These are phyloP conservation scores for Penicillium coffeae DNA, from an alignment of 495 filamentous ascomycete genomes.

Conservation along the genomic window DNA sequence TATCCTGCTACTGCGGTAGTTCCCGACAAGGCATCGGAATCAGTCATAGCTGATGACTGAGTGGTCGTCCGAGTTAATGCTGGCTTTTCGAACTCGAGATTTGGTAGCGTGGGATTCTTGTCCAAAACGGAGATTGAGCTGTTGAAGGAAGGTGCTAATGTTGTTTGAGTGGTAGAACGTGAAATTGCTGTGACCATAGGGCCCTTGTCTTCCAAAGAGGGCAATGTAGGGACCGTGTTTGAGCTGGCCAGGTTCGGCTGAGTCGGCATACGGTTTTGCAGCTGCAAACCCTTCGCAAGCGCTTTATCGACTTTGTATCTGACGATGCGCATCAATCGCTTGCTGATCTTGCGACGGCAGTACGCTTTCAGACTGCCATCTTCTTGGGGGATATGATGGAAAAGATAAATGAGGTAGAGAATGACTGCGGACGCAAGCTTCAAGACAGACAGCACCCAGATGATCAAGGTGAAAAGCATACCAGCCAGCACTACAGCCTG, in stretches of 20 bases:
- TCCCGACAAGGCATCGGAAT: constrained; percentile 18
- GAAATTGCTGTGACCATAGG: constrained; percentile 57
- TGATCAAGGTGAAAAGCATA: constrained; percentile 87
- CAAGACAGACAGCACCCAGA: constrained; percentile 82
- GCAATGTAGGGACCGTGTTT: constrained; percentile 62
- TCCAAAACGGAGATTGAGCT: constrained; percentile 14
- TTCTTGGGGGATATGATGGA: constrained; percentile 74
- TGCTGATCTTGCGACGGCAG: constrained; percentile 86
- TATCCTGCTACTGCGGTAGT: constrained; percentile 24
- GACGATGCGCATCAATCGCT: constrained; percentile 75
- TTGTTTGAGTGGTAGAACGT: constrained; percentile 64
- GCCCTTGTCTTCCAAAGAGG: constrained; percentile 58
- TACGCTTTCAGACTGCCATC: constrained; percentile 80
- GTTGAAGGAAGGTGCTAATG: constrained; percentile 47
- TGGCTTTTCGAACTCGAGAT: constrained; percentile 23
- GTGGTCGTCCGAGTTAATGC: constrained; percentile 20
- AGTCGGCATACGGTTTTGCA: constrained; percentile 54
- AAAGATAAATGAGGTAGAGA: constrained; percentile 83
- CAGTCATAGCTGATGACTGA: constrained; percentile 18
- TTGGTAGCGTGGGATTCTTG: constrained; percentile 20
- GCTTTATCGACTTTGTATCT: constrained; percentile 79
- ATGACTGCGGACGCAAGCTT: constrained; percentile 67
- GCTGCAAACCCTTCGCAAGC: constrained; percentile 65
- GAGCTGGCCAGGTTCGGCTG: constrained; percentile 49
- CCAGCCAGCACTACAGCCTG: constrained; percentile 78